Percentiles rank a stretch among this genome's conserved stretches.
Evolutionary conservation across 305 asterid species (phyloP).

Genomic region (Fraxinus greggii): DNA sequence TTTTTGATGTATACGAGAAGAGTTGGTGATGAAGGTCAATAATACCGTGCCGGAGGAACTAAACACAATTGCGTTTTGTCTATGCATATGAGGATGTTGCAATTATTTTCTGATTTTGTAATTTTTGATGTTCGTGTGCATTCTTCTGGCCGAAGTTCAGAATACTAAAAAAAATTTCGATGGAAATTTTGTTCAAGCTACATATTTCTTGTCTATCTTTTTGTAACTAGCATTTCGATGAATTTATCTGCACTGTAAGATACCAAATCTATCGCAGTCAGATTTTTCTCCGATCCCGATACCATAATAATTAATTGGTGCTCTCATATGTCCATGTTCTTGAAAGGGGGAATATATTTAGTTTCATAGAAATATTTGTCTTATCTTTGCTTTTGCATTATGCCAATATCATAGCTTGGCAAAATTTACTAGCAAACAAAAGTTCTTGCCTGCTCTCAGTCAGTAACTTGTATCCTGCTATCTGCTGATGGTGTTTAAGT

Average conservation of each 20-base stretch:
- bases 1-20: neutral
- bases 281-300: conserved; percentile 1
- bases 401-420: conserved; percentile 9
- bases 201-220: neutral
- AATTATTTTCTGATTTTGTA: conserved; percentile 8
- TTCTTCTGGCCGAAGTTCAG: conserved; percentile 12
- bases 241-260: conserved; percentile 16
- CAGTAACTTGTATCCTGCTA: conserved; percentile 20
- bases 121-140: conserved; percentile 6
- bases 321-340: neutral
- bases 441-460: conserved; percentile 13
- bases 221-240: neutral
- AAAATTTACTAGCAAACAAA: conserved; percentile 9
- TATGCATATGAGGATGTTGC: conserved; percentile 6
- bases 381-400: conserved; percentile 13
- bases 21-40: conserved; percentile 10
- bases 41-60: neutral
- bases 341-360: neutral
- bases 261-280: neutral
- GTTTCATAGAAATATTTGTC: conserved; percentile 1
- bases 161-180: neutral
- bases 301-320: conserved; percentile 1
- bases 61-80: neutral
- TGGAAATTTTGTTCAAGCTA: conserved; percentile 1
- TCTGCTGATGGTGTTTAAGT: conserved; percentile 28